Evolutionary conservation across 352 stramenopile species (phyloP).

Genomic region (Poterioochromonas sp.): DNA sequence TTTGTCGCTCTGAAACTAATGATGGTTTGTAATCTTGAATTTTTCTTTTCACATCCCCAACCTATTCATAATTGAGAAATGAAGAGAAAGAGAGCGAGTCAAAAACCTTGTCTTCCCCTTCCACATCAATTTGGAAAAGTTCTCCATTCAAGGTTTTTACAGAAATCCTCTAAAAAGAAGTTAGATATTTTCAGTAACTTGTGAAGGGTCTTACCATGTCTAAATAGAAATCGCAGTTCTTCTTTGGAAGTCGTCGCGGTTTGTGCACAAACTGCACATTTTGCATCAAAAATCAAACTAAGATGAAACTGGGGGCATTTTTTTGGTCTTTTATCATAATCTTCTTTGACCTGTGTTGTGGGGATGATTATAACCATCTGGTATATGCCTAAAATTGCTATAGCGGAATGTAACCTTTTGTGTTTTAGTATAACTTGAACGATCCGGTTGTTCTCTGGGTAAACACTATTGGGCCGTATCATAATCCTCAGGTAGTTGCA

Average conservation of each 20-base stretch:
- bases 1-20: conserved; percentile 55
- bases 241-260: too few relatives aligned
- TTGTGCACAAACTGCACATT: too few relatives aligned
- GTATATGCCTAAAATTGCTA: conserved; percentile 47
- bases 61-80: conserved; percentile 31
- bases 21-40: conserved; percentile 54
- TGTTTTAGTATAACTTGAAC: background rate
- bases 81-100: background rate
- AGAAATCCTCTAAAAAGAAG: conserved; percentile 55
- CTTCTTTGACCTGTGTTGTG: background rate
- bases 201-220: too few relatives aligned
- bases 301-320: too few relatives aligned
- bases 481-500: conserved; percentile 62
- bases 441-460: conserved; percentile 76
- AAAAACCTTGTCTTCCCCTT: conserved; percentile 49
- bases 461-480: conserved; percentile 92
- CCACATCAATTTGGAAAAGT: conserved; percentile 62
- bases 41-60: conserved; percentile 57
- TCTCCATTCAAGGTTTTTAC: conserved; percentile 69
- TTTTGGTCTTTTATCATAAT: too few relatives aligned
- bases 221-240: too few relatives aligned
- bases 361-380: background rate
- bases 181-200: too few relatives aligned
- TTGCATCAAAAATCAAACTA: too few relatives aligned
- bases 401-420: background rate